These are phyloP conservation scores for Groenewaldozyma salmanticensis DNA, from an alignment of 805 yeast genomes.

Conservation along the genomic window DNA sequence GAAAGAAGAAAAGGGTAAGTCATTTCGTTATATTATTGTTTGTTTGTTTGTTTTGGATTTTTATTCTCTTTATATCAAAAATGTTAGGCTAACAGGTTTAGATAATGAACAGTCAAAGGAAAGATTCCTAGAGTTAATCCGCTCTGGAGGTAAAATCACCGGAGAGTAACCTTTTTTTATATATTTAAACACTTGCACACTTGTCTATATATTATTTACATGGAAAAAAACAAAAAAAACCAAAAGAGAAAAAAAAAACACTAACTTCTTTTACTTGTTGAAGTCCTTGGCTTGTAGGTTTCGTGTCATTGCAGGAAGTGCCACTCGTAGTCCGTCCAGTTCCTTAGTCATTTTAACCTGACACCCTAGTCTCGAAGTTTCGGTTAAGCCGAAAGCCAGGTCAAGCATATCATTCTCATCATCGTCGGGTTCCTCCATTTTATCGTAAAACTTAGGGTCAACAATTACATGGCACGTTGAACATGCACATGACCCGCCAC, in stretches of 20 bases:
- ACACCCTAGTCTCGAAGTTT: constrained; percentile 93
- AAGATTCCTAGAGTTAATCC: constrained; percentile 78
- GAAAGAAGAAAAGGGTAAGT: constrained; percentile 34
- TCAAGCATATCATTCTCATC: constrained; percentile 99
- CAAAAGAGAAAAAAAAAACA: background rate
- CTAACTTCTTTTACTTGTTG: constrained; percentile 20
- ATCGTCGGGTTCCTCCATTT: constrained; percentile 88
- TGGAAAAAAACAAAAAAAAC: background rate
- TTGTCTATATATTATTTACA: background rate
- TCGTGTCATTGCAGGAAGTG: constrained; percentile 95
- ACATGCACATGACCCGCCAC: constrained; percentile 99
- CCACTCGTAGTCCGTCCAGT: constrained; percentile 87
- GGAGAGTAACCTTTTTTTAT: constrained; percentile 3
- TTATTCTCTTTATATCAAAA: background rate
- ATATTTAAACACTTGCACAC: background rate
- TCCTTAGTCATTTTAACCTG: constrained; percentile 85
- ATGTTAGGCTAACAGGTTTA: constrained; percentile 2
- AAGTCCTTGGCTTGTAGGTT: constrained; percentile 80
- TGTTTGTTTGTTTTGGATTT: background rate
- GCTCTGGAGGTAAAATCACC: constrained; percentile 15
- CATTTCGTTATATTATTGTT: background rate
- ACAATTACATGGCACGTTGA: constrained; percentile 96
- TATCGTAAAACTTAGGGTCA: constrained; percentile 90
- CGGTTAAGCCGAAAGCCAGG: constrained; percentile 93
- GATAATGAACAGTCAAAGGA: constrained; percentile 74